These are phyloP conservation scores for Colletotrichum siamense DNA, from an alignment of 2,329 filamentous ascomycete species.

Conservation along the genomic window DNA sequence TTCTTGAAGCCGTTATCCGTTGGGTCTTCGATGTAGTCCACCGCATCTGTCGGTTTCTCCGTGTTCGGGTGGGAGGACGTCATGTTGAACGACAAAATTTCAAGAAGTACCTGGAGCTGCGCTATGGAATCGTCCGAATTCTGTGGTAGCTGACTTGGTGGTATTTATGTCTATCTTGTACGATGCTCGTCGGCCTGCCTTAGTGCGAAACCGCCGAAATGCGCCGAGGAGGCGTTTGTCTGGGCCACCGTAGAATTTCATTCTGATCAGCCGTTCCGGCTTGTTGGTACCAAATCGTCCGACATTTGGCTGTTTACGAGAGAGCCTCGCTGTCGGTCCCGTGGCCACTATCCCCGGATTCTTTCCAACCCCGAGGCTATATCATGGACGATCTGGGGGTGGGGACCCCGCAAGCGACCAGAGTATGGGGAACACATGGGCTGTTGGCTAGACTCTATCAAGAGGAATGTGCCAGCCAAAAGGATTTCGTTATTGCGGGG, in stretches of 20 bases:
- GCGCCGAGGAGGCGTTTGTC: neutral
- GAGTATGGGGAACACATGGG: neutral
- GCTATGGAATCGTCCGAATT: neutral
- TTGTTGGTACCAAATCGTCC: neutral
- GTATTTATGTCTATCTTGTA: neutral
- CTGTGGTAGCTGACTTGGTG: neutral
- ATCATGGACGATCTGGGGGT: neutral
- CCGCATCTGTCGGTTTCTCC: neutral
- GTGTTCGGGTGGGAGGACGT: neutral
- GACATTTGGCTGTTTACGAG: neutral
- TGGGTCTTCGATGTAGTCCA: neutral
- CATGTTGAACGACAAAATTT: neutral
- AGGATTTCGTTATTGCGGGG: rapidly evolving
- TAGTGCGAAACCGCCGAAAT: neutral
- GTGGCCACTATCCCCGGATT: neutral
- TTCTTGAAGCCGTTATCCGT: neutral
- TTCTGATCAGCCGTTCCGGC: neutral
- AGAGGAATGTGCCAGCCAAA: too few species aligned
- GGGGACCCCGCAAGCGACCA: neutral
- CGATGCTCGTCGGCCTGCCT: neutral
- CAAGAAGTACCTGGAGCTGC: too few species aligned
- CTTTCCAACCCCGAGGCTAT: neutral
- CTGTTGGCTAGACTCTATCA: neutral
- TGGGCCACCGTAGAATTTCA: rapidly evolving
- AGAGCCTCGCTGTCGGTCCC: neutral